Base-by-base conservation (phyloP, 202 grass and related monocot genomes). In the Zoysia matrella region DNA sequence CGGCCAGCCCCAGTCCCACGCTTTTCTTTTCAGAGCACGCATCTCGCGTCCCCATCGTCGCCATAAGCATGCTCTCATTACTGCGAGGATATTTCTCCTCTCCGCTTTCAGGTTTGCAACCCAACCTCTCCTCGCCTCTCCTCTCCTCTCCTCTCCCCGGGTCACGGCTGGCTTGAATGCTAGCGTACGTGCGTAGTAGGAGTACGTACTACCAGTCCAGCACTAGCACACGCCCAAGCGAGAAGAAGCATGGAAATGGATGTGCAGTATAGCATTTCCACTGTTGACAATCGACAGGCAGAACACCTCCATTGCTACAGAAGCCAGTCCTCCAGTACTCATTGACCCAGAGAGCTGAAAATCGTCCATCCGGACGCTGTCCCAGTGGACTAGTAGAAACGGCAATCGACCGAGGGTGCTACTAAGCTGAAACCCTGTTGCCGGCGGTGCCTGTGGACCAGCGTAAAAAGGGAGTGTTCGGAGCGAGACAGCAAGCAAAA, bases 401-500 rank as follows among this genome's bases (percentile, higher is more conserved):
- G 5, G 1, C n/a, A n/a, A 60, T 60, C 3, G 0, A 8, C n/a
- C n/a, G 57, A 22, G 57, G 57, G 57, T 36, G 30, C 30, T 36
- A 36, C 30, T 36, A 36, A 60, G 2, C 56, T 7, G 57, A 22
- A 16, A 15, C 22, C 6, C n/a, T 16, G 5, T 57, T 5, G 15
- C 16, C 18, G 58, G 58, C 58, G 2, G 18, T 39, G 60, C 36
- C 73, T 14, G 53, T 75, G 84, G 78, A 63, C 41, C 78, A n/a
- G 12, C 43, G 52, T 36, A 14, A 71, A 30, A 52, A 15, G 44
- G 45, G 30, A 5, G 55, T 48, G 65, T 49, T 48, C 47, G 56
- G 62, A 51, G 76, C 4, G 70, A 55, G 70, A 43, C 42, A 69
- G 70, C 71, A 63, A 11, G 60, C 60, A 66, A 76, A 89, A 72